phyloP scores from a whole-genome alignment of 208 protist species.

The Crithidia fasciculata region DNA sequence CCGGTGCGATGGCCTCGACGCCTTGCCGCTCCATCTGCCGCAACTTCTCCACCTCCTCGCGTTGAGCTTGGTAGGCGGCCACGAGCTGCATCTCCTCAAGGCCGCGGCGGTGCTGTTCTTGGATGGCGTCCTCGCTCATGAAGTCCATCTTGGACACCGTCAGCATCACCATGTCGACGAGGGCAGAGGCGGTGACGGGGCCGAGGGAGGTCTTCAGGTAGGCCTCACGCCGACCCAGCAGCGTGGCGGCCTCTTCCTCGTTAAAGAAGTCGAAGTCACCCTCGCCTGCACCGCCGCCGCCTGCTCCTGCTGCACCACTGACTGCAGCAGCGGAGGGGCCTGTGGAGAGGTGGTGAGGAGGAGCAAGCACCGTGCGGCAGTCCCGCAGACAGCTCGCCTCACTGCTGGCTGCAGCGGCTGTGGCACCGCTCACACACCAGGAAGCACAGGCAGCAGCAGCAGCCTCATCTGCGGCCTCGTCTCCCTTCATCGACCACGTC shows the following conservation, averaged over 20 bases:
- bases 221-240: conserved; percentile 32
- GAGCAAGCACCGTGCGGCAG: conserved; percentile 27
- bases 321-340: conserved; percentile 5
- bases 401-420: too few relatives aligned
- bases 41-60: conserved; percentile 69
- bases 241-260: conserved; percentile 25
- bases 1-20: conserved; percentile 73
- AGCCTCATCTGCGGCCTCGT: not conserved
- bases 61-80: conserved; percentile 66
- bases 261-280: conserved; percentile 29
- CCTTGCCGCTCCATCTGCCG: conserved; percentile 69
- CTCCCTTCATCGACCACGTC: not conserved
- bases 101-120: conserved; percentile 53
- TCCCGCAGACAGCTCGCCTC: not conserved
- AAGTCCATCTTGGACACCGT: conserved; percentile 56
- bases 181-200: conserved; percentile 42
- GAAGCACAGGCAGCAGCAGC: not conserved
- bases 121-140: conserved; percentile 49
- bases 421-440: too few relatives aligned
- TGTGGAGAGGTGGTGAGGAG: conserved; percentile 21
- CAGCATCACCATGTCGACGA: conserved; percentile 82
- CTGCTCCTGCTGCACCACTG: not conserved
- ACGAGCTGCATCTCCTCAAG: conserved; percentile 66
- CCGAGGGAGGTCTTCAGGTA: conserved; percentile 58
- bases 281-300: conserved; percentile 1